Evolutionary conservation across 345 rosid genomes (phyloP).

Genomic region (Durio zibethinus): DNA sequence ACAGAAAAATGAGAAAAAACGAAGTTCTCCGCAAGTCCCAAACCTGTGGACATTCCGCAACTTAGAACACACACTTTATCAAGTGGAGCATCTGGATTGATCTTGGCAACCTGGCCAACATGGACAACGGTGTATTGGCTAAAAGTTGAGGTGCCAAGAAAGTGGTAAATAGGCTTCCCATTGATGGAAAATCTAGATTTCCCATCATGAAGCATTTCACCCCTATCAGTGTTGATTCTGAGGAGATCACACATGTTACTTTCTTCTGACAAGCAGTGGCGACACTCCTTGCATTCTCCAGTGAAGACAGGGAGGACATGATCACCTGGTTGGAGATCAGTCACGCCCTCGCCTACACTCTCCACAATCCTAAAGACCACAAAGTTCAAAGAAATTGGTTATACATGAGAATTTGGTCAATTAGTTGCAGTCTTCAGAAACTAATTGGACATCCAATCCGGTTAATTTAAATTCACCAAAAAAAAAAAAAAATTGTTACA

Average conservation of each 20-base stretch:
- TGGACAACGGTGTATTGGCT: constrained; percentile 85
- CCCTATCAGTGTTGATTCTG: constrained; percentile 72
- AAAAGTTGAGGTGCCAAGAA: constrained; percentile 75
- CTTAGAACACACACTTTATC: constrained; percentile 81
- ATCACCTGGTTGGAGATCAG: constrained; percentile 69
- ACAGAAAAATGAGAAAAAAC: not conserved
- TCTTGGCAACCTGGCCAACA: constrained; percentile 67
- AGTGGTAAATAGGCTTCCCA: constrained; percentile 71
- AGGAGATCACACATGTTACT: constrained; percentile 89
- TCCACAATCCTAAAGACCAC: constrained; percentile 58
- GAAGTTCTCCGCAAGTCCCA: constrained; percentile 22
- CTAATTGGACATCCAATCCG: not conserved
- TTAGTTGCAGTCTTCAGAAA: not conserved
- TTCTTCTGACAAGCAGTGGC: constrained; percentile 69
- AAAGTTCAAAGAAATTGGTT: not conserved
- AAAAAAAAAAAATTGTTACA: not conserved
- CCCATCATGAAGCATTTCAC: constrained; percentile 65
- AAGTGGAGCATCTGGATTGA: constrained; percentile 73
- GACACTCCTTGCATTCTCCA: constrained; percentile 74
- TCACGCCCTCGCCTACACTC: constrained; percentile 79
- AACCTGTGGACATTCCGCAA: constrained; percentile 75
- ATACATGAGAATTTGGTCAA: not conserved
- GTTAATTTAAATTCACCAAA: not conserved
- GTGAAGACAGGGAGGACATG: constrained; percentile 78
- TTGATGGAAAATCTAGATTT: constrained; percentile 60